phyloP scores from a whole-genome alignment of 495 filamentous ascomycete species.

The Ramalina intermedia region DNA sequence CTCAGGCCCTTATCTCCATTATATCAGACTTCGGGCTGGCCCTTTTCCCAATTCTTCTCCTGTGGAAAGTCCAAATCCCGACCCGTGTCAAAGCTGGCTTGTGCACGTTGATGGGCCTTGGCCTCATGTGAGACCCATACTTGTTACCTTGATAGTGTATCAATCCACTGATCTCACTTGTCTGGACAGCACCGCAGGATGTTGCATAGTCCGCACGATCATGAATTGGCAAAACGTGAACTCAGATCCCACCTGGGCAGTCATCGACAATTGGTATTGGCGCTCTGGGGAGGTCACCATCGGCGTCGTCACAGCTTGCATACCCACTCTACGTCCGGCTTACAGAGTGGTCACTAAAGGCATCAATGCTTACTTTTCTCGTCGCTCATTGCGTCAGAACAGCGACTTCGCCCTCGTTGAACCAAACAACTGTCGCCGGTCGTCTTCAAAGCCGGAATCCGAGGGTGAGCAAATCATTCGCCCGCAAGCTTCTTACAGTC shows the following conservation, averaged over 20 bases:
- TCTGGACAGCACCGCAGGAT: neutral
- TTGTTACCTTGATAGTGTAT: neutral
- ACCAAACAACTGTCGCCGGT: neutral
- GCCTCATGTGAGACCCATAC: constrained; percentile 13
- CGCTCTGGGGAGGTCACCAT: constrained; percentile 7
- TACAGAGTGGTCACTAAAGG: neutral
- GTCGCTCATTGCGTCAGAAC: neutral
- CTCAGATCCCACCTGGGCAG: constrained; percentile 2
- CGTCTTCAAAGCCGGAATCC: neutral
- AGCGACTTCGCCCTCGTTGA: neutral
- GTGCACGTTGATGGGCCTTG: constrained; percentile 24
- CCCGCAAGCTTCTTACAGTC: neutral
- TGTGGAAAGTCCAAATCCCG: constrained; percentile 18
- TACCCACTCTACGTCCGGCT: neutral
- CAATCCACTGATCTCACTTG: neutral
- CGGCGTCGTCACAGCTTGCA: constrained; percentile 1
- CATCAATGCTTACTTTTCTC: no score
- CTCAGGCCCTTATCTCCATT: constrained; percentile 13
- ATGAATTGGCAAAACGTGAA: constrained; percentile 10
- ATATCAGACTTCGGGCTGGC: constrained; percentile 22
- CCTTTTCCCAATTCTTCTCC: constrained; percentile 23
- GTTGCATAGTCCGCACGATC: constrained; percentile 7
- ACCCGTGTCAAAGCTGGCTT: constrained; percentile 21
- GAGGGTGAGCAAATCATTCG: neutral
- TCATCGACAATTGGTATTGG: constrained; percentile 11